Percentiles rank a stretch among this genome's conserved stretches.
Evolutionary conservation across 2,329 filamentous ascomycete genomes (phyloP).

Genomic region (Colletotrichum costaricense): DNA sequence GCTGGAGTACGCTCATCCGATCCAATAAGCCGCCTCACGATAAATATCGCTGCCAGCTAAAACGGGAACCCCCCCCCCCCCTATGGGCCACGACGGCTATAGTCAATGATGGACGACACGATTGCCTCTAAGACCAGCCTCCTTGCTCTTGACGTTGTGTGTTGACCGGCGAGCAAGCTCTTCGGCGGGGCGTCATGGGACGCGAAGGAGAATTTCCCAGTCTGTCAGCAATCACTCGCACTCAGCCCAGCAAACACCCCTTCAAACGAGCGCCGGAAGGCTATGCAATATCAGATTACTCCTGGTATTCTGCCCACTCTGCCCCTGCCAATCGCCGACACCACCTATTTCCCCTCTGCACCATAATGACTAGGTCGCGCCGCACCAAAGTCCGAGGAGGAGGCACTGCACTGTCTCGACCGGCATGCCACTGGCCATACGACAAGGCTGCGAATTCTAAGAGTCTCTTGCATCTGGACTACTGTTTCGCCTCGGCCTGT

Average conservation of each 20-base stretch:
- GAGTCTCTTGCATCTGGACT: background rate
- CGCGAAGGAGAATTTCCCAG: background rate
- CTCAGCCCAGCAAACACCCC: conserved; percentile 16
- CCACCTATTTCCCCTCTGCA: background rate
- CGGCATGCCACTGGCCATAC: conserved; percentile 18
- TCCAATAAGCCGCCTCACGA: background rate
- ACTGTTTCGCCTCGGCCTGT: conserved; percentile 24
- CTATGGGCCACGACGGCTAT: conserved; percentile 7
- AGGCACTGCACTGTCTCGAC: conserved; percentile 6
- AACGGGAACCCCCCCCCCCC: background rate
- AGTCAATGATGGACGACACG: background rate
- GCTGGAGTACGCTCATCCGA: background rate
- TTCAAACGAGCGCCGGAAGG: conserved; percentile 32
- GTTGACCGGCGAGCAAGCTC: background rate
- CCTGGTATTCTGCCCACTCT: conserved; percentile 12
- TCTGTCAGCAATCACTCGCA: background rate
- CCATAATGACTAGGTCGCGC: conserved; percentile 3
- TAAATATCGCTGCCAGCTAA: background rate
- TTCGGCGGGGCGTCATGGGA: conserved; percentile 2
- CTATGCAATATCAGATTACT: conserved; percentile 20
- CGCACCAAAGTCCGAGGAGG: conserved; percentile 27
- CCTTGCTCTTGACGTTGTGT: background rate
- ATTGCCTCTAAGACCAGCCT: background rate
- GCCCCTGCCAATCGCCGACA: background rate
- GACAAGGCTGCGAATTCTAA: conserved; percentile 23